A percentile compares a stretch with the other conserved stretches of the same genome.
These are phyloP conservation scores for Teratosphaeria zuluensis DNA, from an alignment of 2,329 filamentous ascomycete species.

Conservation along the genomic window DNA sequence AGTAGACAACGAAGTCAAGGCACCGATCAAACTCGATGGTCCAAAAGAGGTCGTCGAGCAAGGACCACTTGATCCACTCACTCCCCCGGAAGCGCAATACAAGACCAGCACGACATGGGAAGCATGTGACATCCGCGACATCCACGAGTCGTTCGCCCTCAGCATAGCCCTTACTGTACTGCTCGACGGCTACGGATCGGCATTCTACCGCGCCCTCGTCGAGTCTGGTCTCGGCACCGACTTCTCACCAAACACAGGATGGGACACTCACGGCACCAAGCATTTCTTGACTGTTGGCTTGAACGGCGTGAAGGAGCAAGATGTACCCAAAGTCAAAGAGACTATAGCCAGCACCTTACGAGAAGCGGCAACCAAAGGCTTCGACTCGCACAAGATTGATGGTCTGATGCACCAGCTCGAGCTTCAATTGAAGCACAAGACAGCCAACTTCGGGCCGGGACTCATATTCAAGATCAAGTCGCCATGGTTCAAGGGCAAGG, in stretches of 20 bases:
- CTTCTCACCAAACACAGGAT: conserved; percentile 90
- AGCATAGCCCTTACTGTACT: conserved; percentile 73
- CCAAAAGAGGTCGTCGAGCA: conserved; percentile 60
- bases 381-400: conserved; percentile 83
- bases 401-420: conserved; percentile 91
- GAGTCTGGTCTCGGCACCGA: conserved; percentile 85
- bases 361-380: conserved; percentile 63
- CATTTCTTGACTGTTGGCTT: conserved; percentile 86
- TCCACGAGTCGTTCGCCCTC: conserved; percentile 81
- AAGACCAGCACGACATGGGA: conserved; percentile 95
- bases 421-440: conserved; percentile 90
- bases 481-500: conserved; percentile 90
- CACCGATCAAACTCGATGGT: conserved; percentile 53
- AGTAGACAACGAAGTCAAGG: conserved; percentile 58
- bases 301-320: conserved; percentile 74
- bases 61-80: conserved; percentile 78
- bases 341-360: conserved; percentile 63
- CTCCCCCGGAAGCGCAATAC: conserved; percentile 75
- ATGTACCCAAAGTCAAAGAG: conserved; percentile 67
- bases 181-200: conserved; percentile 91
- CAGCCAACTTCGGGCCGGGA: conserved; percentile 84
- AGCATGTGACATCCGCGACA: conserved; percentile 69
- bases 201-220: conserved; percentile 78
- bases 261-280: conserved; percentile 64
- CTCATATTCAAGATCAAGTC: conserved; percentile 82